phyloP scores from a whole-genome alignment of 768 basidiomycete genomes.

The Candolleomyces eurysporus region DNA sequence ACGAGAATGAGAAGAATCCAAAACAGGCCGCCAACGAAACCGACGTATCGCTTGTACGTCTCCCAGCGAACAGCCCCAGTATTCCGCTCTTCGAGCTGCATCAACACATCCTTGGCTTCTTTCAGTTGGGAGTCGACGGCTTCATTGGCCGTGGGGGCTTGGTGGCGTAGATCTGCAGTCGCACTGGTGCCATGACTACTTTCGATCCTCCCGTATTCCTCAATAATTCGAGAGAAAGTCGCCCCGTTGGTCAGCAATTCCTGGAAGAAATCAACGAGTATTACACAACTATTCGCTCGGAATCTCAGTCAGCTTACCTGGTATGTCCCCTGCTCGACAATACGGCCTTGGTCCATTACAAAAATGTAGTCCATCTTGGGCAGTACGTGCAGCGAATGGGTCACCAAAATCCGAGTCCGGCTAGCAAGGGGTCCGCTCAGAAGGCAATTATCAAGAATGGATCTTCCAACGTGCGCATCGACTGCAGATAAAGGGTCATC shows the following conservation, averaged over 20 bases:
- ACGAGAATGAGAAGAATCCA: constrained; percentile 47
- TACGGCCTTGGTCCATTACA: constrained; percentile 47
- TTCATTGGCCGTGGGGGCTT: neutral
- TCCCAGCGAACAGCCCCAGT: constrained; percentile 50
- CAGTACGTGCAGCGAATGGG: constrained; percentile 47
- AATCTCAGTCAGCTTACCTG: constrained; percentile 26
- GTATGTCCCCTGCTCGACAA: constrained; percentile 57
- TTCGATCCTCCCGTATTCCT: too few relatives aligned
- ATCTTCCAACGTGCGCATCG: constrained; percentile 65
- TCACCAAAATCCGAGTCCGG: constrained; percentile 56
- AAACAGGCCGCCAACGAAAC: constrained; percentile 43
- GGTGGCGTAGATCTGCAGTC: too few relatives aligned
- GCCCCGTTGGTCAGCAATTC: too few relatives aligned
- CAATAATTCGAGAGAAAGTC: too few relatives aligned
- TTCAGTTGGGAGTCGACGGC: constrained; percentile 1
- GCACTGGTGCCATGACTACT: too few relatives aligned
- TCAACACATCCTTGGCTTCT: constrained; percentile 29
- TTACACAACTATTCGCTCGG: too few relatives aligned
- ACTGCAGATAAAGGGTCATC: constrained; percentile 77
- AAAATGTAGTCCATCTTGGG: constrained; percentile 55
- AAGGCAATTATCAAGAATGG: constrained; percentile 54
- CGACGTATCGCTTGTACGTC: constrained; percentile 49
- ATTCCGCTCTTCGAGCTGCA: constrained; percentile 57
- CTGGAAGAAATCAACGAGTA: too few relatives aligned
- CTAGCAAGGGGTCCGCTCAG: constrained; percentile 41